phyloP scores from a whole-genome alignment of 371 early-diverging fungal species.

The Umbelopsis sp. region DNA sequence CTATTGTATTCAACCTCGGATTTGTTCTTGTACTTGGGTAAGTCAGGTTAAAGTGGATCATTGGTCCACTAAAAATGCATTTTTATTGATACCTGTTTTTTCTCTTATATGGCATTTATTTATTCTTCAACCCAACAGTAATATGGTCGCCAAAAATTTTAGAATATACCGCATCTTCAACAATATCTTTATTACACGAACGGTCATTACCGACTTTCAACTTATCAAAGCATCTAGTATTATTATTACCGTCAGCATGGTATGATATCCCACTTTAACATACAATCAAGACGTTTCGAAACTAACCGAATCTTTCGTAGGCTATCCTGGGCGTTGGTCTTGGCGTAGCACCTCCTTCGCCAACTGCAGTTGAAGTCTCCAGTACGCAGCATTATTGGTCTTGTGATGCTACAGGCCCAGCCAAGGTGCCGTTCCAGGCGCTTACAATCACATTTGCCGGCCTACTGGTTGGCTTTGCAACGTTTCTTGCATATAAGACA shows the following conservation, averaged over 20 bases:
- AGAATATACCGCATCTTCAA: conserved; percentile 65
- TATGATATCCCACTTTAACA: conserved; percentile 21
- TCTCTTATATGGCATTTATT: neutral
- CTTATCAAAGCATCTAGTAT: conserved; percentile 53
- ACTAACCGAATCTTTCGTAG: conserved; percentile 23
- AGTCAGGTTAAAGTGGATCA: neutral
- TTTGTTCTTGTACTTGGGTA: conserved; percentile 59
- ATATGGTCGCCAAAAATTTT: conserved; percentile 68
- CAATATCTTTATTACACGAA: conserved; percentile 62
- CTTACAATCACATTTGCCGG: conserved; percentile 44
- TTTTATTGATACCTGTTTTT: too few species aligned
- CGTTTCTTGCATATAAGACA: conserved; percentile 62
- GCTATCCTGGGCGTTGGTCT: conserved; percentile 47
- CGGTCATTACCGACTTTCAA: conserved; percentile 59
- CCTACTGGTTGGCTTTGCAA: conserved; percentile 51
- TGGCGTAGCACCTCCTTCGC: conserved; percentile 38
- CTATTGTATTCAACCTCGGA: conserved; percentile 55
- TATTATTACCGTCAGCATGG: conserved; percentile 53
- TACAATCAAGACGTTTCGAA: neutral
- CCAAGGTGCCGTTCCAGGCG: conserved; percentile 36
- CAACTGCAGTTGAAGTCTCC: conserved; percentile 39
- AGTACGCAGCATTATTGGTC: conserved; percentile 53
- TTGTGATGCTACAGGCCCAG: conserved; percentile 34
- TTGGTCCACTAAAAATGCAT: too few species aligned
- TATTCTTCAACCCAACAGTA: conserved; percentile 30